Evolutionary conservation across 1,284 basidiomycete species (phyloP).

Genomic region (Lentinus polychrous): DNA sequence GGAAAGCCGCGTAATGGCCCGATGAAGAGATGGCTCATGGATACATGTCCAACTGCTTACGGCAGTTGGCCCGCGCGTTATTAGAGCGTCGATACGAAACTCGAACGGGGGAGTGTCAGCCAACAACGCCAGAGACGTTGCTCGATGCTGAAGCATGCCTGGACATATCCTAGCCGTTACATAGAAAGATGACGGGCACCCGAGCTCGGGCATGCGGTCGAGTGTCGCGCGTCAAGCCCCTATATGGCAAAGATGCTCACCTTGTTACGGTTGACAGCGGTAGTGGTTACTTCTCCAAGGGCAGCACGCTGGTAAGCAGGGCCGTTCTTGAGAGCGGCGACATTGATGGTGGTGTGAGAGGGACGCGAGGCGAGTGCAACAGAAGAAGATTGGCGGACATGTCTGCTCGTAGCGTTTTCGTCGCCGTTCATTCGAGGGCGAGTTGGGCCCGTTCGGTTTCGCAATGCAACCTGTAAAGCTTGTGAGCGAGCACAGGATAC

Average conservation of each 20-base stretch:
- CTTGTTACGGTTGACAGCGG: slow-evolving; percentile 62
- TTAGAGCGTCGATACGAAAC: too few relatives aligned
- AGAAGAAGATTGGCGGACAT: slow-evolving; percentile 52
- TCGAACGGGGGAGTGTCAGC: not conserved
- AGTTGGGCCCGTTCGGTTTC: slow-evolving; percentile 33
- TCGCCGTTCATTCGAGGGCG: slow-evolving; percentile 58
- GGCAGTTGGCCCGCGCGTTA: too few relatives aligned
- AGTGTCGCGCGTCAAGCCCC: too few relatives aligned
- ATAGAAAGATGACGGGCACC: too few relatives aligned
- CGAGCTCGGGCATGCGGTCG: too few relatives aligned
- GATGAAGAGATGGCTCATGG: too few relatives aligned
- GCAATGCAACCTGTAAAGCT: slow-evolving; percentile 28
- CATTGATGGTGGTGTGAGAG: slow-evolving; percentile 14
- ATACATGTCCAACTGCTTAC: too few relatives aligned
- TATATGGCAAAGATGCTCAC: slow-evolving; percentile 31
- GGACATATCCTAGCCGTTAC: too few relatives aligned
- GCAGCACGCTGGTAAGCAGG: slow-evolving; percentile 42
- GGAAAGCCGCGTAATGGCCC: too few relatives aligned
- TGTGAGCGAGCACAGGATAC: not conserved
- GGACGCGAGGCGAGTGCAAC: slow-evolving; percentile 38
- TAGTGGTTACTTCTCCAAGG: slow-evolving; percentile 64
- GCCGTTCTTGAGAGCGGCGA: slow-evolving; percentile 34
- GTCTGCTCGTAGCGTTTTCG: slow-evolving; percentile 65
- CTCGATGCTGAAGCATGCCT: too few relatives aligned
- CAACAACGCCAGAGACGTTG: not conserved